A percentile compares a stretch with the other conserved stretches of the same genome.
phyloP scores from a whole-genome alignment of 768 basidiomycete species.

The Lentinula raphanica region DNA sequence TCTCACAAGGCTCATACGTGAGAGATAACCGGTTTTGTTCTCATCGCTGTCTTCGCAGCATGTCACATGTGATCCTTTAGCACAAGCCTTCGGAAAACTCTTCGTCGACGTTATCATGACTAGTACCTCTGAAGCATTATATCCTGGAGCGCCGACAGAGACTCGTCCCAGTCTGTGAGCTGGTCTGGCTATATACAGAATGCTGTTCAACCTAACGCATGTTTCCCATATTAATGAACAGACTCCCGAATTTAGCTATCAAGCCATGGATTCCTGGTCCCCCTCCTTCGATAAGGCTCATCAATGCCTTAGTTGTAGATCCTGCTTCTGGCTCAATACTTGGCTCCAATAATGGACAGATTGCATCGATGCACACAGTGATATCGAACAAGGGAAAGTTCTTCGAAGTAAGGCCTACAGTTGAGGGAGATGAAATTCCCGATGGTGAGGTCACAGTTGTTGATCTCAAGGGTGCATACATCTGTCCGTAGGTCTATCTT shows the following conservation, averaged over 20 bases:
- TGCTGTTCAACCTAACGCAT: too few species aligned
- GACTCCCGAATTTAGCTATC: conserved; percentile 24
- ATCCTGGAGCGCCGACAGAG: conserved; percentile 10
- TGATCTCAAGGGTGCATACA: conserved; percentile 29
- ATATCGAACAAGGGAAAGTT: conserved; percentile 24
- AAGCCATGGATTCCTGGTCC: conserved; percentile 30
- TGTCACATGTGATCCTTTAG: not conserved
- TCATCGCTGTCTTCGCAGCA: not conserved
- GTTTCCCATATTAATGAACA: too few species aligned
- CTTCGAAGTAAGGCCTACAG: conserved; percentile 14
- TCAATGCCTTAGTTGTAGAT: conserved; percentile 29
- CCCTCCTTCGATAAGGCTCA: conserved; percentile 22
- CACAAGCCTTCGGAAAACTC: not conserved
- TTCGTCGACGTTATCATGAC: not conserved
- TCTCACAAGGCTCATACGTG: too few species aligned
- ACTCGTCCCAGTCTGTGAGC: conserved; percentile 3
- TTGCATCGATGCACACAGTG: conserved; percentile 16
- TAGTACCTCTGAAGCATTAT: not conserved
- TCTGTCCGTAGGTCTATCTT: conserved; percentile 29
- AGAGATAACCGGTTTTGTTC: too few species aligned
- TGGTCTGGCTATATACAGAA: too few species aligned
- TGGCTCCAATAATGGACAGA: conserved; percentile 8
- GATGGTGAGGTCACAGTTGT: conserved; percentile 14
- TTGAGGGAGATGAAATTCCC: not conserved
- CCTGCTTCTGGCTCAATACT: conserved; percentile 21